Base-by-base conservation (phyloP, 768 basidiomycete species). In the Gloeostereum incarnatum region DNA sequence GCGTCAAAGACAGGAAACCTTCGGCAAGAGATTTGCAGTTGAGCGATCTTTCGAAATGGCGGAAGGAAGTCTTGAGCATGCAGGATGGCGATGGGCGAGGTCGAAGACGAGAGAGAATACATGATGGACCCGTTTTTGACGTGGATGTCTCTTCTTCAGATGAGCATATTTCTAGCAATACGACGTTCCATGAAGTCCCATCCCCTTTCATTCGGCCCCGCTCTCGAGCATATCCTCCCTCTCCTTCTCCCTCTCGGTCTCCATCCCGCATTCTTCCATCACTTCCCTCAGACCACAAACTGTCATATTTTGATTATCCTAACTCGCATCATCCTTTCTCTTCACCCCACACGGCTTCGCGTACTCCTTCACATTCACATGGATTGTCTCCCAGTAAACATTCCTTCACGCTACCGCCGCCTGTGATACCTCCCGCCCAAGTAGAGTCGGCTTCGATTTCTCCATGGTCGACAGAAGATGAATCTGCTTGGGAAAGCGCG, bases 401-500 rank as follows among this genome's bases (percentile, higher is more conserved):
- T 14, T 42, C 26, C 38, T 42, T 8, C 35, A 31, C 7, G 30
- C 40, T 7, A 26, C 36, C n/a, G 33, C 26, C 9, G 36, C 33
- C 13, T 52, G 53, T 32, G 47, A 48, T 39, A 49, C 61, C 27
- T 36, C 53, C 17, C 62, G 62, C 16, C 60, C 62, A 8, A 42
- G n/a, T 60, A 14, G 66, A 55, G 24, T 55, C 63, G 9, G 38
- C 55, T n/a, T 43, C 51, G 1, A 50, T 63, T 40, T 82, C 81
- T 0, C 71, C 81, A 1, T 85, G 78, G 77, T 74, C 79, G 11
- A 82, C 80, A 2, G 83, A 86, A 41, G 84, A 83, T 46, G 82
- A 86, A 20, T 84, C 78, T 5, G 71, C 69, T 25, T 85, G 81
- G 79, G 83, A 85, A 44, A 75, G 79, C 2, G 75, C 73, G 22